These are phyloP conservation scores for Penicillium psychrofluorescens DNA, from an alignment of 495 filamentous ascomycete genomes.

Conservation along the genomic window DNA sequence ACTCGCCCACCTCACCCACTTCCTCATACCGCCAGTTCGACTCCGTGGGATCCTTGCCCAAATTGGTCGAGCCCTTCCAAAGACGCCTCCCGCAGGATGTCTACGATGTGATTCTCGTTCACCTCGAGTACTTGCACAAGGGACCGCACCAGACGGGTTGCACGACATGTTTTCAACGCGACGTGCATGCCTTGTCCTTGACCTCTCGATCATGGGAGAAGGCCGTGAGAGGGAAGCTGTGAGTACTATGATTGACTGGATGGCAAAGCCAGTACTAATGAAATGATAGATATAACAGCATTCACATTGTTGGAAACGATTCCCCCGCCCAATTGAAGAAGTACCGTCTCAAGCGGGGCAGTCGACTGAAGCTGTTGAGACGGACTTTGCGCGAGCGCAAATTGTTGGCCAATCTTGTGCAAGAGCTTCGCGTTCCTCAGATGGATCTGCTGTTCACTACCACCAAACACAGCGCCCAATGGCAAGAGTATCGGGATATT, in stretches of 20 bases:
- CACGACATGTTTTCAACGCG: slow-evolving; percentile 71
- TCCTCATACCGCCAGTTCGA: slow-evolving; percentile 30
- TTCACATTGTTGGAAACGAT: slow-evolving; percentile 64
- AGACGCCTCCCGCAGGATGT: slow-evolving; percentile 48
- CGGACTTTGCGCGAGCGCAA: slow-evolving; percentile 67
- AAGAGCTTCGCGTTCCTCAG: slow-evolving; percentile 66
- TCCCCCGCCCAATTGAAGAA: slow-evolving; percentile 56
- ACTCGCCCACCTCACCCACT: slow-evolving; percentile 29
- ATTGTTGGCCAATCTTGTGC: slow-evolving; percentile 64
- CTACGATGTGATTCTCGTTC: slow-evolving; percentile 48
- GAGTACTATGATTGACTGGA: slow-evolving; percentile 20
- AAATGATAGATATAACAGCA: slow-evolving; percentile 53
- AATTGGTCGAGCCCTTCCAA: slow-evolving; percentile 32
- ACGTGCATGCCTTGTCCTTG: slow-evolving; percentile 60
- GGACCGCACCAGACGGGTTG: slow-evolving; percentile 43
- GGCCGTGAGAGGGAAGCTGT: slow-evolving; percentile 58
- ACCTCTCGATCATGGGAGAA: slow-evolving; percentile 62
- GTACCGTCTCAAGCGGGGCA: slow-evolving; percentile 57
- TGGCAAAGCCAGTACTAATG: slow-evolving; percentile 5
- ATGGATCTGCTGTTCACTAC: slow-evolving; percentile 43
- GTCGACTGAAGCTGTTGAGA: slow-evolving; percentile 65
- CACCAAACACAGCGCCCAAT: slow-evolving; percentile 35
- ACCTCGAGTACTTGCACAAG: slow-evolving; percentile 43
- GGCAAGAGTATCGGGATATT: slow-evolving; percentile 60
- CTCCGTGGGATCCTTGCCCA: slow-evolving; percentile 28